Percentiles rank a stretch among this genome's conserved stretches.
Evolutionary conservation across 176 grass and related monocot genomes (phyloP).

Genomic region (Chloris gayana): DNA sequence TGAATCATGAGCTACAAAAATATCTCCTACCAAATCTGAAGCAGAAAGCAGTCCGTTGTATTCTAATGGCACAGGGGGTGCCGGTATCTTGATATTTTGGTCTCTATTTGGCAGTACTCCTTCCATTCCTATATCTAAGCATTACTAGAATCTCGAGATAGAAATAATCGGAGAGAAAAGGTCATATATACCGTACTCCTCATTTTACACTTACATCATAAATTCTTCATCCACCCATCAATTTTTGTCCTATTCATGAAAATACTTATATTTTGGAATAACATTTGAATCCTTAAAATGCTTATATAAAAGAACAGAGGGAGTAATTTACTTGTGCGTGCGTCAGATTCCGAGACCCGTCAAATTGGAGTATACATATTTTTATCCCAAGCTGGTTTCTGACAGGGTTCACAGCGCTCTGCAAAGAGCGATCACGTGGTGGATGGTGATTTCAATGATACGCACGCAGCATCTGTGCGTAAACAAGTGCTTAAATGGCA

Average conservation of each 20-base stretch:
- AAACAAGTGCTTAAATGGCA: background rate
- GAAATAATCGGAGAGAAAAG: no score
- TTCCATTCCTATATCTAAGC: no score
- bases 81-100: background rate
- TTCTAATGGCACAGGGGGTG: background rate
- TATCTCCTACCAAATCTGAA: background rate
- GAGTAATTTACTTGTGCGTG: background rate
- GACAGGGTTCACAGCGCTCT: background rate
- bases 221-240: no score
- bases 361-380: background rate
- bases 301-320: no score
- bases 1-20: background rate
- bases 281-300: no score
- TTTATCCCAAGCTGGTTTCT: background rate
- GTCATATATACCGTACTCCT: no score
- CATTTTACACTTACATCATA: no score
- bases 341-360: background rate
- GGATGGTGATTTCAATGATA: constrained; percentile 16
- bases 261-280: no score
- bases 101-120: no score
- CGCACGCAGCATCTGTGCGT: background rate
- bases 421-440: background rate
- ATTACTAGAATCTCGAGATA: no score
- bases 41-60: background rate
- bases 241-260: no score